phyloP scores from a whole-genome alignment of 805 yeast species.

The Candida caryicola region DNA sequence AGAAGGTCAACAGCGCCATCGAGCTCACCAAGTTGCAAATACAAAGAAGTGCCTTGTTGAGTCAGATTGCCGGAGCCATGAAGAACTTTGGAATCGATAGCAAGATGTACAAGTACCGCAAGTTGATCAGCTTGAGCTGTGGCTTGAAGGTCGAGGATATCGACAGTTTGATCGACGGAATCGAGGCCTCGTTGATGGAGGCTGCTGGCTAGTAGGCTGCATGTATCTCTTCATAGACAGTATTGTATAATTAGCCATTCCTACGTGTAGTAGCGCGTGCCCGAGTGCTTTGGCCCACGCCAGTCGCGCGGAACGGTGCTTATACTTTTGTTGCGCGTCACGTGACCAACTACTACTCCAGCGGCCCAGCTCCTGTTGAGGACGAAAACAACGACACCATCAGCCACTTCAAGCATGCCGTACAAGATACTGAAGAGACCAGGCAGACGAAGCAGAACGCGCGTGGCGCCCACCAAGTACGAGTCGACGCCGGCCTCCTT shows the following conservation, averaged over 20 bases:
- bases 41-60: conserved; percentile 41
- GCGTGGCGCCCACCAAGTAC: conserved; percentile 14
- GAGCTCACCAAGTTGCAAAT: conserved; percentile 52
- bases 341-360: no score
- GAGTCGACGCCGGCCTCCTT: conserved; percentile 19
- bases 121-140: conserved; percentile 71
- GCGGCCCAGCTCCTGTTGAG: no score
- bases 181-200: conserved; percentile 27
- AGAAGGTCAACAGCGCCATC: conserved; percentile 13
- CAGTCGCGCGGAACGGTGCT: neutral
- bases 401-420: no score
- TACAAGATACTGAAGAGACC: conserved; percentile 9
- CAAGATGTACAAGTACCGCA: conserved; percentile 72
- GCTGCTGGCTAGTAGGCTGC: neutral
- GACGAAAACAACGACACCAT: no score
- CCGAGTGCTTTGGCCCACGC: neutral
- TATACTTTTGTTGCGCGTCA: no score
- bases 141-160: conserved; percentile 78
- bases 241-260: neutral
- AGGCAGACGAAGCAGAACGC: no score
- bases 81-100: conserved; percentile 45
- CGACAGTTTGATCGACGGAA: conserved; percentile 77
- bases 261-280: neutral
- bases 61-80: conserved; percentile 48
- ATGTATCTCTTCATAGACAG: neutral